phyloP scores from a whole-genome alignment of 2,329 filamentous ascomycete genomes.

The Colletotrichum musae region DNA sequence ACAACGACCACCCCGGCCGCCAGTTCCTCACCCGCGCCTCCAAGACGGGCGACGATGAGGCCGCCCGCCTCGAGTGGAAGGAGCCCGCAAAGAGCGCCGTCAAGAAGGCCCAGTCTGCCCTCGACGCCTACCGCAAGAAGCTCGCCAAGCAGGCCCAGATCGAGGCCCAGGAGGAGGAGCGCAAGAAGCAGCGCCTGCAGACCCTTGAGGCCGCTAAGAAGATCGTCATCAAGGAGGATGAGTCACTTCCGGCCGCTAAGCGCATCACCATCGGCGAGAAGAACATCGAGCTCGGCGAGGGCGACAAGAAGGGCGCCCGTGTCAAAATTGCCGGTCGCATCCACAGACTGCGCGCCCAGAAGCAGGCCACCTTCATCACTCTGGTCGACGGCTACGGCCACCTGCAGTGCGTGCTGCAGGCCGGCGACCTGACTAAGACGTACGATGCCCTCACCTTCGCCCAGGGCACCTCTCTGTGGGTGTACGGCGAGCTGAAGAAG shows the following conservation, averaged over 20 bases:
- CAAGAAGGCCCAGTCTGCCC: slow-evolving; percentile 86
- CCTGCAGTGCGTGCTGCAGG: slow-evolving; percentile 85
- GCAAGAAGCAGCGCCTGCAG: slow-evolving; percentile 73
- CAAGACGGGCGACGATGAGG: slow-evolving; percentile 75
- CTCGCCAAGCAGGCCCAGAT: slow-evolving; percentile 82
- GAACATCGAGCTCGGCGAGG: slow-evolving; percentile 72
- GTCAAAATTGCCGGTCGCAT: slow-evolving; percentile 88
- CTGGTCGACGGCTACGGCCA: slow-evolving; percentile 87
- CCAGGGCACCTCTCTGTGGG: slow-evolving; percentile 87
- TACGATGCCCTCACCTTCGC: slow-evolving; percentile 91
- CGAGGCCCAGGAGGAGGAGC: slow-evolving; percentile 78
- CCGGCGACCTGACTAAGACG: slow-evolving; percentile 87
- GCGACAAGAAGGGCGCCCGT: slow-evolving; percentile 75
- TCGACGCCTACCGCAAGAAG: slow-evolving; percentile 87
- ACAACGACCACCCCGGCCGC: slow-evolving; percentile 69
- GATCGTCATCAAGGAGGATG: slow-evolving; percentile 77
- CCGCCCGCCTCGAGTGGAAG: slow-evolving; percentile 80
- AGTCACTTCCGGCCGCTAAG: slow-evolving; percentile 79
- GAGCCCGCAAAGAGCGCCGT: slow-evolving; percentile 85
- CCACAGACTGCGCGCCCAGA: slow-evolving; percentile 85
- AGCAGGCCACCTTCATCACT: slow-evolving; percentile 89
- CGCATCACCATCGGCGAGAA: slow-evolving; percentile 84
- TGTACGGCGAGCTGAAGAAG: slow-evolving; percentile 86
- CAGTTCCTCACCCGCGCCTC: slow-evolving; percentile 80
- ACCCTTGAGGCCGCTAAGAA: slow-evolving; percentile 83